phyloP scores from a whole-genome alignment of 169 alveolate genomes.

The Eimeria sp. region DNA sequence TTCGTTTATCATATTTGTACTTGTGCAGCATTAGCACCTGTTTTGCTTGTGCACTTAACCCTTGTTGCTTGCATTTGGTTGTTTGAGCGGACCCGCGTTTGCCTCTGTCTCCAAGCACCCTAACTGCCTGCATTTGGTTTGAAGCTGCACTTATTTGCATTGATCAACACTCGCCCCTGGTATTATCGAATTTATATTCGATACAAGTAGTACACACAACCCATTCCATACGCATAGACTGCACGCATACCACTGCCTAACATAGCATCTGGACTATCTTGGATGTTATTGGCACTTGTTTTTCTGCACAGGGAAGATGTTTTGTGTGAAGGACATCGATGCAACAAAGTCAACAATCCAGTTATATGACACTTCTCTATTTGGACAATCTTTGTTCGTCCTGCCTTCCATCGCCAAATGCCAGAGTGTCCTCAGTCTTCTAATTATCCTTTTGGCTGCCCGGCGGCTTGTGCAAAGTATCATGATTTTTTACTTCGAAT shows the following conservation, averaged over 20 bases:
- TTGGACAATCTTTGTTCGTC: conserved; percentile 33
- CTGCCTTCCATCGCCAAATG: conserved; percentile 24
- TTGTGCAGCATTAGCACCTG: neutral
- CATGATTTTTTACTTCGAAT: conserved; percentile 77
- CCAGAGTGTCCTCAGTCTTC: conserved; percentile 19
- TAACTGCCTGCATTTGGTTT: neutral
- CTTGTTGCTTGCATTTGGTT: neutral
- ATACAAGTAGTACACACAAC: neutral
- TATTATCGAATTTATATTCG: neutral
- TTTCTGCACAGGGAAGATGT: conserved; percentile 9
- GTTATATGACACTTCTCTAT: conserved; percentile 22
- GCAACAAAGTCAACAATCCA: neutral
- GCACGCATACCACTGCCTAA: neutral
- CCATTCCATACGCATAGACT: neutral
- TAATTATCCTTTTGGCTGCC: conserved; percentile 22
- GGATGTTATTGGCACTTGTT: neutral
- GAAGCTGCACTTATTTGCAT: neutral
- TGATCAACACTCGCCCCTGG: neutral
- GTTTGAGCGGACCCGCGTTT: neutral
- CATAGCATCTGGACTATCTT: neutral
- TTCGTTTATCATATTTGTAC: neutral
- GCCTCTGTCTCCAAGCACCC: neutral
- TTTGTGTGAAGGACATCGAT: conserved; percentile 26
- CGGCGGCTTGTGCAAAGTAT: conserved; percentile 51
- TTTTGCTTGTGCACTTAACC: neutral